Evolutionary conservation across 305 asterid genomes (phyloP), one percentile per base, ranked within the genome.

Genomic region (Caryopteris hybrid): DNA sequence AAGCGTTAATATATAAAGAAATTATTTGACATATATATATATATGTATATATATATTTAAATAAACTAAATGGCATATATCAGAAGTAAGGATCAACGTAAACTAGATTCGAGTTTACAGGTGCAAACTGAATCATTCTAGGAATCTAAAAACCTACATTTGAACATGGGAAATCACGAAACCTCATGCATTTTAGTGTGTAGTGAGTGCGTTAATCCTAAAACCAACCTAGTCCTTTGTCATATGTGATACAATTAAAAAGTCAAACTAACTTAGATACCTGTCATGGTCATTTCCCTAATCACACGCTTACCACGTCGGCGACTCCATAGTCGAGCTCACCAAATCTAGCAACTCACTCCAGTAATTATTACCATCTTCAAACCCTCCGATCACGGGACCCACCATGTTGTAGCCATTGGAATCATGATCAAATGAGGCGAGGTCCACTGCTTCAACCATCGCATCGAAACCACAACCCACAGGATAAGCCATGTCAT

Each of bases 331-430:
- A 9, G 77, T 74, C 56, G 77, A 72, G 61, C 74, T 73, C 70
- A 78, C 83, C 73, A 81, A 55, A 57, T 75, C 61, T 34, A 81
- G 62, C 29, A 81, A 29, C 31, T 81, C 81, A 39, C 74, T 69
- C 86, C 83, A 78, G 7, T 78, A 78, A 57, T 62, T 60, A 61
- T 36, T 51, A 10, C 65, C 56, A 13, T 78, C 79, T 10, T 73
- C 81, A 9, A 64, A 55, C 22, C 78, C 75, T 12, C 76, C 83
- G 8, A 46, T 34, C 16, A 4, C 6, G 17, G 48, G 43, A 31
- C 64, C 66, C 6, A 18, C 48, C 34, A 63, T 50, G 54, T 45
- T 39, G 61, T 61, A 74, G 12, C 61, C 55, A 14, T 61, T 79
- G 13, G 60, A 22, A 6, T 34, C 50, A 33, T 38, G 31, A 74